Evolutionary conservation across 345 rosid species (phyloP).

Genomic region (Psidium friedrichsthalianum): DNA sequence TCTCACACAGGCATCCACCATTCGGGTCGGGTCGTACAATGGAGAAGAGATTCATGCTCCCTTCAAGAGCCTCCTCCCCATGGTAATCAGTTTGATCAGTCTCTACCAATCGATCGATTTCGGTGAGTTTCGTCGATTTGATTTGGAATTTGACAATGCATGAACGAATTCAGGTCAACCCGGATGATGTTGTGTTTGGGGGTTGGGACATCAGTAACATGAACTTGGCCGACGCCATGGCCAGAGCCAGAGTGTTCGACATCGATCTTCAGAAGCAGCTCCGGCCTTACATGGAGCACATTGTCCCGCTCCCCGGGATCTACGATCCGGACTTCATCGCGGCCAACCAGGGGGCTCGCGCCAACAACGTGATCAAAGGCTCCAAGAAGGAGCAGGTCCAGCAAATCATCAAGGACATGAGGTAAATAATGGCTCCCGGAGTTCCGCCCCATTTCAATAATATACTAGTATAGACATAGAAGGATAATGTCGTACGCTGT

Average conservation of each 20-base stretch:
- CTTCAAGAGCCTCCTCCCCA: slow-evolving; percentile 90
- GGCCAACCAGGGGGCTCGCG: slow-evolving; percentile 90
- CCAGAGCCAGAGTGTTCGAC: slow-evolving; percentile 79
- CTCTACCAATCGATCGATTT: background rate
- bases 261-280: slow-evolving; percentile 89
- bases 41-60: slow-evolving; percentile 99
- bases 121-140: background rate
- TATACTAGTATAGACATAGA: background rate
- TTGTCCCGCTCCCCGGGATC: slow-evolving; percentile 91
- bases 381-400: slow-evolving; percentile 80
- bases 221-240: slow-evolving; percentile 99
- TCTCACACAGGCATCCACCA: slow-evolving; percentile 82
- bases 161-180: slow-evolving; percentile 48
- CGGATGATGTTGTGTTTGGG: slow-evolving; percentile 85
- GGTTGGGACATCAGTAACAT: slow-evolving; percentile 98
- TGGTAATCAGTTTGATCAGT: slow-evolving; percentile 33
- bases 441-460: background rate
- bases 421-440: slow-evolving; percentile 21
- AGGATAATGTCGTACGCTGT: background rate
- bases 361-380: slow-evolving; percentile 78
- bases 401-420: slow-evolving; percentile 76
- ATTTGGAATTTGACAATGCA: background rate
- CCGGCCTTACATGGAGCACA: slow-evolving; percentile 91
- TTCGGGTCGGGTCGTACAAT: slow-evolving; percentile 89
- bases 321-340: slow-evolving; percentile 92